A percentile compares a stretch with the other conserved stretches of the same genome.
phyloP scores from a whole-genome alignment of 768 basidiomycete genomes.

The Gelatoporia subvermispora region DNA sequence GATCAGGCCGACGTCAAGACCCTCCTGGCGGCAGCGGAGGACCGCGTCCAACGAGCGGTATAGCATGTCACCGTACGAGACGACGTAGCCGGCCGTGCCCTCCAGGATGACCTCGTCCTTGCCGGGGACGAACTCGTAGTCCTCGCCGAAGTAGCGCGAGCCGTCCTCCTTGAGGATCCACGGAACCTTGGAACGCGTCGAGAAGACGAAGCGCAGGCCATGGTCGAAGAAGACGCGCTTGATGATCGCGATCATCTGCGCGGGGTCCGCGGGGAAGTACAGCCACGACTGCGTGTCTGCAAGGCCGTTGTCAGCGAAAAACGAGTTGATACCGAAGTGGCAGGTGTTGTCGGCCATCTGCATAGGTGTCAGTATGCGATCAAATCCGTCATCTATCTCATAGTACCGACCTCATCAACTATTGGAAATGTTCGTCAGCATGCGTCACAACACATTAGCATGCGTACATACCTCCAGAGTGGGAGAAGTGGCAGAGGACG shows the following conservation, averaged over 20 bases:
- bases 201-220: conserved; percentile 83
- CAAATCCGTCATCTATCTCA: background rate
- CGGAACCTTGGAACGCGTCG: conserved; percentile 85
- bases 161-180: conserved; percentile 80
- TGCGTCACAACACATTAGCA: background rate
- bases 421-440: background rate
- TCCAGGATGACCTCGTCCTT: conserved; percentile 81
- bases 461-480: conserved; percentile 64
- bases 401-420: conserved; percentile 51
- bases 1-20: conserved; percentile 77
- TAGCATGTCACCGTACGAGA: conserved; percentile 84
- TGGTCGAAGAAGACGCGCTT: conserved; percentile 77
- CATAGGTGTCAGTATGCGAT: conserved; percentile 7
- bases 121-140: conserved; percentile 77
- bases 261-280: conserved; percentile 84
- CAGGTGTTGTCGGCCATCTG: conserved; percentile 57
- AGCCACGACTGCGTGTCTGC: conserved; percentile 73
- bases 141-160: conserved; percentile 57
- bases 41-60: conserved; percentile 84
- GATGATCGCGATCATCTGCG: conserved; percentile 77
- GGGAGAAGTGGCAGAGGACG: conserved; percentile 84
- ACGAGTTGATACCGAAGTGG: conserved; percentile 75
- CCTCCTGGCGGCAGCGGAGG: conserved; percentile 61
- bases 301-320: conserved; percentile 88
- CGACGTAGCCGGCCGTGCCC: conserved; percentile 77